phyloP scores from a whole-genome alignment of 2,329 filamentous ascomycete genomes.

The Colletotrichum brevisporum region DNA sequence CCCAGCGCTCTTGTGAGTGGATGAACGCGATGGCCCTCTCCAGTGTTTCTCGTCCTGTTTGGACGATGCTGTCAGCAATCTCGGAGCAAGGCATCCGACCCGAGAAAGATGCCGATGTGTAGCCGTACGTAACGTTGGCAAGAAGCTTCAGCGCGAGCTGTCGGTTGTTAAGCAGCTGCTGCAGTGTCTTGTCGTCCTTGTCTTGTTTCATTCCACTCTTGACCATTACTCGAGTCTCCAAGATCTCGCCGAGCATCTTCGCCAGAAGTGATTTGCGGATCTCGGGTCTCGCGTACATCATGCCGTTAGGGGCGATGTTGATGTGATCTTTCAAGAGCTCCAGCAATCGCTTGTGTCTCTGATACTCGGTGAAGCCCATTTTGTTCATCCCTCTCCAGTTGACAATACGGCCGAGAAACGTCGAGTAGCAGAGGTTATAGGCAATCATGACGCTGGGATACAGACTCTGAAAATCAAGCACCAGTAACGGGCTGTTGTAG shows the following conservation, averaged over 20 bases:
- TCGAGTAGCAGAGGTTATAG: constrained; percentile 99
- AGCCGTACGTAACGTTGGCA: constrained; percentile 99
- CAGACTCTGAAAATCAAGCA: constrained; percentile 95
- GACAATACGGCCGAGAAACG: constrained; percentile 87
- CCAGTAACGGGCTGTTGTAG: constrained; percentile 89
- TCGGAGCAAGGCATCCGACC: constrained; percentile 98
- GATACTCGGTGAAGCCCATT: constrained; percentile 93
- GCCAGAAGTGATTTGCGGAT: constrained; percentile 92
- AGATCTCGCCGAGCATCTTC: constrained; percentile 96
- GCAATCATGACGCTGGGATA: constrained; percentile 99
- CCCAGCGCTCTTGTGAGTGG: constrained; percentile 89
- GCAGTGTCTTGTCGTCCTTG: constrained; percentile 87
- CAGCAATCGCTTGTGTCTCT: constrained; percentile 80
- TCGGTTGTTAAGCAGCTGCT: constrained; percentile 91
- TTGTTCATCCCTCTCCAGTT: constrained; percentile 94
- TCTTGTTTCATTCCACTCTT: constrained; percentile 97
- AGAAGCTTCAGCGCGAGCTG: constrained; percentile 95
- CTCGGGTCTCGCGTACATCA: constrained; percentile 91
- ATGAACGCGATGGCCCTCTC: constrained; percentile 95
- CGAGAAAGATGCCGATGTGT: constrained; percentile 96
- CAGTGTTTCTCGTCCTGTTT: constrained; percentile 93
- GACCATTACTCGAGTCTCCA: constrained; percentile 97
- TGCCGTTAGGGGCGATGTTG: constrained; percentile 94
- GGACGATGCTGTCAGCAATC: constrained; percentile 98
- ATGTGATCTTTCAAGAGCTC: constrained; percentile 86